Conservation (phyloP, 148 eudicot genomes). For the Diospyros lotus region DNA sequence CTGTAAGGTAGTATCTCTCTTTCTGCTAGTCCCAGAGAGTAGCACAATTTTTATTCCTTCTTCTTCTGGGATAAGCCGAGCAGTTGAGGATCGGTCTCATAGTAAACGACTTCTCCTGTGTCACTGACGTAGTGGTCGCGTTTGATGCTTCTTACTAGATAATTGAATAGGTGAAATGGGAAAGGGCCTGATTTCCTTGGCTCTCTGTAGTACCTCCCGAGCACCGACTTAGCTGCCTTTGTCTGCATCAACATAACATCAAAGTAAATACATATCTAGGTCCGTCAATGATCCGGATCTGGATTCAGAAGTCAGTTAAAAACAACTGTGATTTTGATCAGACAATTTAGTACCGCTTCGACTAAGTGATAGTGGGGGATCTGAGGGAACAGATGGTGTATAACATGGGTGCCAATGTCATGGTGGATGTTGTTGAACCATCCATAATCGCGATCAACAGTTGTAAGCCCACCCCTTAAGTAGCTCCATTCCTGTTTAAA, state of each 20-base stretch:
- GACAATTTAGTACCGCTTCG: conserved; percentile 32
- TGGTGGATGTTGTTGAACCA: conserved; percentile 20
- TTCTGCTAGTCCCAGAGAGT: not conserved
- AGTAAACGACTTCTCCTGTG: conserved; percentile 41
- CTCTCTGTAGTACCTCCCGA: conserved; percentile 50
- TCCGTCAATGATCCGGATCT: no score
- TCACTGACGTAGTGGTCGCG: conserved; percentile 52
- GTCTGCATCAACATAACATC: conserved; percentile 32
- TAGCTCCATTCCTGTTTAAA: conserved; percentile 53
- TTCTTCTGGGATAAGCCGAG: conserved; percentile 14
- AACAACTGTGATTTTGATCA: not conserved
- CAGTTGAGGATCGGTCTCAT: conserved; percentile 36
- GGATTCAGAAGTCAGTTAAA: no score
- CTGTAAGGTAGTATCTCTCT: no score
- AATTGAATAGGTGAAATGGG: conserved; percentile 35
- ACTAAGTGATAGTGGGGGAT: conserved; percentile 51
- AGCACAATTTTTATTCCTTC: conserved; percentile 13
- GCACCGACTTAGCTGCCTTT: conserved; percentile 39
- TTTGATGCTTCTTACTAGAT: conserved; percentile 33
- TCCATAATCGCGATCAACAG: conserved; percentile 16
- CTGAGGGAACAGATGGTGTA: conserved; percentile 43
- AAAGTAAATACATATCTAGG: not conserved
- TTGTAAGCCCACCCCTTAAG: conserved; percentile 45
- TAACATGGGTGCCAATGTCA: conserved; percentile 19
- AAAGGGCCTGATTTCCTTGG: conserved; percentile 45